Conservation (phyloP, 768 basidiomycete species). For the Russula virescens region DNA sequence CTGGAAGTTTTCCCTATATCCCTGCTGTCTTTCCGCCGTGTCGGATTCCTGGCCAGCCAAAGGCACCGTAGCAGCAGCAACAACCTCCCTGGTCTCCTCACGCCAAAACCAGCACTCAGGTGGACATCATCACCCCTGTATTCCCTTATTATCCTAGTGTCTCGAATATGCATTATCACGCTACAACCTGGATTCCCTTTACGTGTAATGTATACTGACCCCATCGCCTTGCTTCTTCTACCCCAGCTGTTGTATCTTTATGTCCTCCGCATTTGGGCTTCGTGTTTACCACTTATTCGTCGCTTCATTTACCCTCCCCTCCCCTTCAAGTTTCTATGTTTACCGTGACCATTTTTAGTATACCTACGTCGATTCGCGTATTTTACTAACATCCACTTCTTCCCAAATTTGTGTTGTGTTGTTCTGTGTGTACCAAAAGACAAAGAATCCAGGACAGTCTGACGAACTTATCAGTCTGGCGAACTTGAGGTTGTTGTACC, state of each 20-base stretch:
- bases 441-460: too few relatives aligned
- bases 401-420: background rate
- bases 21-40: too few relatives aligned
- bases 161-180: background rate
- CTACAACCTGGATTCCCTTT: background rate
- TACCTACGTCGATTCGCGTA: background rate
- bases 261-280: background rate
- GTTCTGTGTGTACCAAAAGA: background rate
- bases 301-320: too few relatives aligned
- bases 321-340: background rate
- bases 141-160: background rate
- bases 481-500: too few relatives aligned
- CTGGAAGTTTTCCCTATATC: background rate
- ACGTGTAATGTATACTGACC: background rate
- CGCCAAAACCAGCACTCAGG: background rate
- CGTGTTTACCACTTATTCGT: background rate
- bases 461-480: too few relatives aligned
- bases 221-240: background rate
- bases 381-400: too few relatives aligned
- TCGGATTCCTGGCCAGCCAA: background rate
- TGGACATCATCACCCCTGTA: background rate
- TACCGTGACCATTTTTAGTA: background rate
- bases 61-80: background rate
- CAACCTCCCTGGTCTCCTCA: background rate
- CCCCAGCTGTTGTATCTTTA: conserved; percentile 1